phyloP scores from a whole-genome alignment of 495 filamentous ascomycete genomes.

The Penicillium mononematosum region DNA sequence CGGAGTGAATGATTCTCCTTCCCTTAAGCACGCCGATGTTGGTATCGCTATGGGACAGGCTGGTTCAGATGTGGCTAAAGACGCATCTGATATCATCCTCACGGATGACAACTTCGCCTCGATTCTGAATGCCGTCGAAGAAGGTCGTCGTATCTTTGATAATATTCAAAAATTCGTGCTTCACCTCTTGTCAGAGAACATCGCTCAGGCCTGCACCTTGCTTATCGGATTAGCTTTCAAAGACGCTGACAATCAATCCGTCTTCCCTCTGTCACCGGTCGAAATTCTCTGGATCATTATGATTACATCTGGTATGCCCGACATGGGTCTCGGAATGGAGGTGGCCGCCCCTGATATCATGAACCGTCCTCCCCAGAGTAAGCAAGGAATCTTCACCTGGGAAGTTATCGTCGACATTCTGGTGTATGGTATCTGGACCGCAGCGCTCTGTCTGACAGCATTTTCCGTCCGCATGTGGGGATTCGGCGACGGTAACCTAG shows the following conservation, averaged over 20 bases:
- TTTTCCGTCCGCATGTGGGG: slow-evolving; percentile 58
- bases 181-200: slow-evolving; percentile 62
- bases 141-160: slow-evolving; percentile 64
- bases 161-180: slow-evolving; percentile 69
- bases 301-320: slow-evolving; percentile 61
- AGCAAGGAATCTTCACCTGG: slow-evolving; percentile 58
- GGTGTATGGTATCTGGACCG: slow-evolving; percentile 61
- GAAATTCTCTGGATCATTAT: slow-evolving; percentile 70
- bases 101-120: slow-evolving; percentile 74
- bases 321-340: slow-evolving; percentile 67
- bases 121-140: slow-evolving; percentile 63
- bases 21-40: slow-evolving; percentile 80
- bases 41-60: slow-evolving; percentile 78
- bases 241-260: slow-evolving; percentile 52
- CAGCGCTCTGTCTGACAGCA: slow-evolving; percentile 55
- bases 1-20: slow-evolving; percentile 89
- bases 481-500: slow-evolving; percentile 59
- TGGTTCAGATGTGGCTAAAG: slow-evolving; percentile 76
- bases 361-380: slow-evolving; percentile 55
- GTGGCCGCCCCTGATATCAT: slow-evolving; percentile 58
- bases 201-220: slow-evolving; percentile 60
- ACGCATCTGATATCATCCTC: slow-evolving; percentile 70
- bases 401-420: slow-evolving; percentile 60
- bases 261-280: slow-evolving; percentile 63
- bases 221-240: slow-evolving; percentile 65